Percentiles rank a stretch among this genome's conserved stretches.
phyloP scores from a whole-genome alignment of 257 asterid species.

The Pogostemon cablin region DNA sequence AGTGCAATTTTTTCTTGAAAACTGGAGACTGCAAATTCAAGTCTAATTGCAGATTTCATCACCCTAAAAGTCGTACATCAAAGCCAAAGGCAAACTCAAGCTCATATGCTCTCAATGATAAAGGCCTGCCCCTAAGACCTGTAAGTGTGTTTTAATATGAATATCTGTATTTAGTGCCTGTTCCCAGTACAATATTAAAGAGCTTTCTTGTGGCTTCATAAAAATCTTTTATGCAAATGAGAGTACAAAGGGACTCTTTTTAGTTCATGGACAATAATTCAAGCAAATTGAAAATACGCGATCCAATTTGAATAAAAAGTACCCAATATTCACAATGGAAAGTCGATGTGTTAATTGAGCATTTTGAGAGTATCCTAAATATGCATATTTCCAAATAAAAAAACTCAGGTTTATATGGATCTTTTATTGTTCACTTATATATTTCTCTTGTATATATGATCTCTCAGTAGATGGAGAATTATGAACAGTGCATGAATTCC shows the following conservation, averaged over 20 bases:
- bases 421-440: not conserved
- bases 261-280: not conserved
- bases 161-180: slow-evolving; percentile 1
- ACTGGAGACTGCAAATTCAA: slow-evolving; percentile 91
- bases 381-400: not conserved
- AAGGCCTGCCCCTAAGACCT: slow-evolving; percentile 97
- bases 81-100: slow-evolving; percentile 45
- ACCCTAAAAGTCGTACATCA: slow-evolving; percentile 62
- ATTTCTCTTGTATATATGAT: not conserved
- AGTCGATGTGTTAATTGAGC: not conserved
- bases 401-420: not conserved
- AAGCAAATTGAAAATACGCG: not conserved
- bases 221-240: not conserved
- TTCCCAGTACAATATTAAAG: not conserved
- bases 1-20: slow-evolving; percentile 79
- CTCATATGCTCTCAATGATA: slow-evolving; percentile 61
- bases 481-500: not conserved
- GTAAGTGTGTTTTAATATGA: slow-evolving; percentile 51
- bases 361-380: not conserved
- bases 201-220: not conserved
- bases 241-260: not conserved
- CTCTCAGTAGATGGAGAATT: not conserved
- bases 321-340: not conserved
- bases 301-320: not conserved
- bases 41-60: slow-evolving; percentile 86